Percentiles rank a stretch among this genome's conserved stretches.
phyloP scores from a whole-genome alignment of 2,329 filamentous ascomycete genomes.

The Metarhizium brunneum region DNA sequence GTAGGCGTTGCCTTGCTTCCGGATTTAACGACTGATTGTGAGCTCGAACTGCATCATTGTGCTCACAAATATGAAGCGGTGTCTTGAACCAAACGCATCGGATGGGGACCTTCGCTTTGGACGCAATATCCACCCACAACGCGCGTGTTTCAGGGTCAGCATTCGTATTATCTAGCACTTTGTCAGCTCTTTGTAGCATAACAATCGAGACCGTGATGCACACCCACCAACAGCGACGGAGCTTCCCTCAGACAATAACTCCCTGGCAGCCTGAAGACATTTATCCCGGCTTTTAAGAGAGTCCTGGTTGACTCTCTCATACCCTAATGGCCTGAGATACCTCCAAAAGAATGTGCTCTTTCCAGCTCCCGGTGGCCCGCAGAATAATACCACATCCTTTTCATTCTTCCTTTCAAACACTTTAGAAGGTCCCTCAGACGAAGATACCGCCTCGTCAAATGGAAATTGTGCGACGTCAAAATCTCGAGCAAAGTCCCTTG shows the following conservation, averaged over 20 bases:
- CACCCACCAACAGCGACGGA: slow-evolving; percentile 70
- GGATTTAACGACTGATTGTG: slow-evolving; percentile 69
- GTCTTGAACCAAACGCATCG: slow-evolving; percentile 82
- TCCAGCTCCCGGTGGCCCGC: slow-evolving; percentile 79
- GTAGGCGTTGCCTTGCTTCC: slow-evolving; percentile 64
- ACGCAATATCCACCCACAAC: slow-evolving; percentile 71
- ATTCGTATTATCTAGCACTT: slow-evolving; percentile 80
- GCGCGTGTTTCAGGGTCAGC: slow-evolving; percentile 66
- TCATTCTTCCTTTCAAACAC: slow-evolving; percentile 52
- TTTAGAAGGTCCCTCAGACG: slow-evolving; percentile 18
- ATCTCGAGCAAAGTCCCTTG: slow-evolving; percentile 55
- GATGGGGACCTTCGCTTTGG: slow-evolving; percentile 61
- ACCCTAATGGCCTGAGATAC: slow-evolving; percentile 66
- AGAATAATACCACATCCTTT: slow-evolving; percentile 73
- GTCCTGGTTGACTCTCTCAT: slow-evolving; percentile 85
- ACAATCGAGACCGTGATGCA: neutral
- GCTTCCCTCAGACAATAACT: slow-evolving; percentile 52
- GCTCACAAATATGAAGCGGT: slow-evolving; percentile 58
- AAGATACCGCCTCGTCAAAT: slow-evolving; percentile 19
- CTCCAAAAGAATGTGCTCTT: slow-evolving; percentile 89
- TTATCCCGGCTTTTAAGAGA: slow-evolving; percentile 64
- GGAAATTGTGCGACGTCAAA: slow-evolving; percentile 61
- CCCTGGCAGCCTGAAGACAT: slow-evolving; percentile 62
- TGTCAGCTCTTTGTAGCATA: slow-evolving; percentile 7
- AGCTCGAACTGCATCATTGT: slow-evolving; percentile 80